Conservation (phyloP, 345 rosid species). For the Arabidopsis thaliana region TAIR10.1 NC_003076.8:26323001-26323500, state of each 20-base stretch:
- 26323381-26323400: constrained; percentile 60
- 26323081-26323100: constrained; percentile 95
- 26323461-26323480: not conserved
- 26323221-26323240: not conserved
- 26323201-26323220: not conserved
- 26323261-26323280: not conserved
- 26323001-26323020: constrained; percentile 25
- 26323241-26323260: not conserved
- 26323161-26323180: constrained; percentile 63
- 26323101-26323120: constrained; percentile 77
- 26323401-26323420: constrained; percentile 69
- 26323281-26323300: constrained; percentile 58
- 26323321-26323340: constrained; percentile 85
- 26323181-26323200: constrained; percentile 10
- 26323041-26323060: constrained; percentile 95
- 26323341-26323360: constrained; percentile 79
- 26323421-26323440: constrained; percentile 38
- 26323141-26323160: constrained; percentile 90
- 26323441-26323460: not conserved
- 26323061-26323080: constrained; percentile 87
- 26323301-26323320: constrained; percentile 83
- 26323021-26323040: constrained; percentile 58
- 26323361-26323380: constrained; percentile 73
- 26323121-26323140: constrained; percentile 73
- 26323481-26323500: constrained; percentile 19